Percentiles rank a stretch among this genome's conserved stretches.
These are phyloP conservation scores for Citrus mangshanensis DNA, from an alignment of 345 rosid genomes.

Conservation along the genomic window DNA sequence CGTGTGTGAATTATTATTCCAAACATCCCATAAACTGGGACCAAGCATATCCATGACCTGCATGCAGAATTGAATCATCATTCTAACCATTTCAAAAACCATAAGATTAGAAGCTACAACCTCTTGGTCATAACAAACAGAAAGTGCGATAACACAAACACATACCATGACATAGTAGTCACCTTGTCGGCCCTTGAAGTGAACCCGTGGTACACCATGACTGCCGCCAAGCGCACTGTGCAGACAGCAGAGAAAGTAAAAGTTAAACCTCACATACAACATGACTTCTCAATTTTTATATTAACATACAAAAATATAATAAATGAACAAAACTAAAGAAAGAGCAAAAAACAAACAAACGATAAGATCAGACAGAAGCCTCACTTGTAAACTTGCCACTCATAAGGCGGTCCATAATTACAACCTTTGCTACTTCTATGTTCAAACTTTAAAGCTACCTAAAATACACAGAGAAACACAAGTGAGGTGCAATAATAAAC, in stretches of 20 bases:
- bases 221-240: slow-evolving; percentile 81
- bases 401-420: slow-evolving; percentile 86
- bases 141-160: not conserved
- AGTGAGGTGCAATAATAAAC: not conserved
- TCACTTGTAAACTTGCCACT: slow-evolving; percentile 99
- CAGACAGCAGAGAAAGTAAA: slow-evolving; percentile 15
- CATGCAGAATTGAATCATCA: slow-evolving; percentile 1
- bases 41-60: slow-evolving; percentile 96
- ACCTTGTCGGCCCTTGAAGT: slow-evolving; percentile 78
- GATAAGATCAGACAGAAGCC: slow-evolving; percentile 19
- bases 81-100: not conserved
- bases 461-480: slow-evolving; percentile 7
- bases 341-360: not conserved
- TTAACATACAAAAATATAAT: not conserved
- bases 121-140: not conserved
- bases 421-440: slow-evolving; percentile 97
- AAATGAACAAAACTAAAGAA: not conserved
- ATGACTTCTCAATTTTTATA: not conserved
- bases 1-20: slow-evolving; percentile 71
- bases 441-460: slow-evolving; percentile 97
- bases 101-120: not conserved
- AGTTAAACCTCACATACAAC: not conserved
- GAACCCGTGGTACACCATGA: slow-evolving; percentile 88
- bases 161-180: slow-evolving; percentile 87
- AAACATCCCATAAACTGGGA: slow-evolving; percentile 86